phyloP scores from a whole-genome alignment of 768 basidiomycete species.

The Collybia mongolica region DNA sequence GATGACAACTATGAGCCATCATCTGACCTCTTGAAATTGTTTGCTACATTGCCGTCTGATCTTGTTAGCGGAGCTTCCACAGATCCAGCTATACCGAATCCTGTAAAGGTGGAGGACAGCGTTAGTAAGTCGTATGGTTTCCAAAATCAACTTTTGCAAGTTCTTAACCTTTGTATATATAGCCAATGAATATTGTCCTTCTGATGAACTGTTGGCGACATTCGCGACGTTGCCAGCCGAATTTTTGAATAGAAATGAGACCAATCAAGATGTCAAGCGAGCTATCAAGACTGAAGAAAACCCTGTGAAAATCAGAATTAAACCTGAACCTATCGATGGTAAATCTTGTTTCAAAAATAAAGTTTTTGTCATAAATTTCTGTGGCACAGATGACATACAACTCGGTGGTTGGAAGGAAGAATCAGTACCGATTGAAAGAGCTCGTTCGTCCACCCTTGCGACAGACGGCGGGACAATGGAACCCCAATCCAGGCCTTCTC shows the following conservation, averaged over 20 bases:
- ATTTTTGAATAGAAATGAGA: neutral
- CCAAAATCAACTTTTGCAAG: neutral
- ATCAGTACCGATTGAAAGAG: neutral
- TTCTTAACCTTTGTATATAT: neutral
- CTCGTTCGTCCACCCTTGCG: conserved; percentile 2
- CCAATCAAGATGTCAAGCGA: neutral
- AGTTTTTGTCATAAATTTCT: neutral
- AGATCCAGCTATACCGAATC: neutral
- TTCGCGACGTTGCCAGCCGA: conserved; percentile 1
- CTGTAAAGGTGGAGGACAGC: neutral
- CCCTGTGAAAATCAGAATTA: neutral
- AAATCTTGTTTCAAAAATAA: neutral
- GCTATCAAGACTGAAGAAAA: neutral
- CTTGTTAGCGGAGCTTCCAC: neutral
- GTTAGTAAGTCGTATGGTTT: neutral
- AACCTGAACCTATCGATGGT: neutral
- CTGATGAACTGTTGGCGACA: neutral
- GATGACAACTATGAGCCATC: conserved; percentile 10
- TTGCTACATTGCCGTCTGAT: conserved; percentile 4
- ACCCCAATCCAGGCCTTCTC: neutral
- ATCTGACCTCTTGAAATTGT: conserved; percentile 10
- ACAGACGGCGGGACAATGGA: neutral
- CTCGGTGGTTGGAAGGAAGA: neutral
- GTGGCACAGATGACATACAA: neutral
- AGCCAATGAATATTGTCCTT: neutral